These are phyloP conservation scores for Eutrema yunnanense DNA, from an alignment of 345 rosid species.

Conservation along the genomic window DNA sequence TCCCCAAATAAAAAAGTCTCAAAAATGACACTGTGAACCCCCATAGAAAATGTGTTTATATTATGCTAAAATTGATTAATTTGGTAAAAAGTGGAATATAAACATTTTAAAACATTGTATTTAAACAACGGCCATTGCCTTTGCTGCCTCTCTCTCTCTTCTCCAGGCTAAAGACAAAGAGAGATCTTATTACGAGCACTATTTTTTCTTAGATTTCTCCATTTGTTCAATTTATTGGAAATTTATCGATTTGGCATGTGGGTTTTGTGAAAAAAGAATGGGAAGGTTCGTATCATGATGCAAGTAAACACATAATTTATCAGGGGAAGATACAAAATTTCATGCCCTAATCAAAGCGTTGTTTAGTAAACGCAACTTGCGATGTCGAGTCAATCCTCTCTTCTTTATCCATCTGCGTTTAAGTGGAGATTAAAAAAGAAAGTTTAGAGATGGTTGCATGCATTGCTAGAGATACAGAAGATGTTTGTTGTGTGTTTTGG, in stretches of 20 bases:
- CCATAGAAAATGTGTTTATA: not conserved
- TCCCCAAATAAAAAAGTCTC: not conserved
- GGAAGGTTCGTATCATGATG: too few species aligned
- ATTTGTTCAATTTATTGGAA: not conserved
- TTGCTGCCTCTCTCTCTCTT: not conserved
- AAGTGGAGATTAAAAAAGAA: too few species aligned
- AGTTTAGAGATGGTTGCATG: too few species aligned
- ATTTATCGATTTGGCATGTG: slow-evolving; percentile 14
- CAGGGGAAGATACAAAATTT: too few species aligned
- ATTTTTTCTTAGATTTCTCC: not conserved
- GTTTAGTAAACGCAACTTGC: too few species aligned
- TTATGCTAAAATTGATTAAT: not conserved
- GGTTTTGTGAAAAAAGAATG: slow-evolving; percentile 11
- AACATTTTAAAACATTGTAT: not conserved
- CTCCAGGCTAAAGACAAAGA: not conserved
- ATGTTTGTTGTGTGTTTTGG: too few species aligned
- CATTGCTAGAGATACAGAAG: too few species aligned
- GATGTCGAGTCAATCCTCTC: too few species aligned
- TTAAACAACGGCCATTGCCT: slow-evolving; percentile 8
- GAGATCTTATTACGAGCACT: slow-evolving; percentile 7
- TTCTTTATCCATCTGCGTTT: too few species aligned
- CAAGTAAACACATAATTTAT: too few species aligned
- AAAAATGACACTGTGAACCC: not conserved
- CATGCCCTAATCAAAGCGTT: too few species aligned
- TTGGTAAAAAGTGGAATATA: not conserved